Evolutionary conservation across 2,329 filamentous ascomycete species (phyloP).

Genomic region (Blastomyces parvus): DNA sequence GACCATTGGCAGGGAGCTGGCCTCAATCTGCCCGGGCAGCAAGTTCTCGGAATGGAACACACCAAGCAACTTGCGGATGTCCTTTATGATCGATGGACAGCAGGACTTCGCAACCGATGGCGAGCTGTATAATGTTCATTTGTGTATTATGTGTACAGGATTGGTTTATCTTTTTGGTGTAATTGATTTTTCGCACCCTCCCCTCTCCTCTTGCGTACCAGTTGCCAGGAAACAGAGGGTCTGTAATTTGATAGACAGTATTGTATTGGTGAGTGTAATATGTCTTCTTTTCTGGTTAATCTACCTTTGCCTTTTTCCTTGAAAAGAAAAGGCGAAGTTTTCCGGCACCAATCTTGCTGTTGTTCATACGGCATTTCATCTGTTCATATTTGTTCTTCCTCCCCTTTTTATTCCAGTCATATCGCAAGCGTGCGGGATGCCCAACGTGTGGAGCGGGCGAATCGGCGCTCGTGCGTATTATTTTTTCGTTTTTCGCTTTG

Average conservation of each 20-base stretch:
- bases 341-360: neutral
- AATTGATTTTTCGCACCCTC: neutral
- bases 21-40: conserved; percentile 47
- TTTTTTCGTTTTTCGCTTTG: neutral
- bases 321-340: neutral
- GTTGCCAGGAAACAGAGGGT: neutral
- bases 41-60: conserved; percentile 75
- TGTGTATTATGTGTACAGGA: neutral
- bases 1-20: conserved; percentile 28
- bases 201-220: neutral
- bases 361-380: neutral
- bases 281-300: neutral
- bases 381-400: neutral
- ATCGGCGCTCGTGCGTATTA: neutral
- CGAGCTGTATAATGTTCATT: conserved; percentile 24
- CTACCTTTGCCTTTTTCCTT: neutral
- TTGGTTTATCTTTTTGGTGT: neutral
- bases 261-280: neutral
- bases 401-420: neutral
- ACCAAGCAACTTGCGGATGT: conserved; percentile 81
- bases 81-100: conserved; percentile 81
- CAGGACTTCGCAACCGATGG: conserved; percentile 68
- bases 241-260: neutral
- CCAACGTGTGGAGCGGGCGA: neutral
- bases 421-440: neutral